These are phyloP conservation scores for Biscutella laevigata DNA, from an alignment of 441 rosid genomes.

Conservation along the genomic window DNA sequence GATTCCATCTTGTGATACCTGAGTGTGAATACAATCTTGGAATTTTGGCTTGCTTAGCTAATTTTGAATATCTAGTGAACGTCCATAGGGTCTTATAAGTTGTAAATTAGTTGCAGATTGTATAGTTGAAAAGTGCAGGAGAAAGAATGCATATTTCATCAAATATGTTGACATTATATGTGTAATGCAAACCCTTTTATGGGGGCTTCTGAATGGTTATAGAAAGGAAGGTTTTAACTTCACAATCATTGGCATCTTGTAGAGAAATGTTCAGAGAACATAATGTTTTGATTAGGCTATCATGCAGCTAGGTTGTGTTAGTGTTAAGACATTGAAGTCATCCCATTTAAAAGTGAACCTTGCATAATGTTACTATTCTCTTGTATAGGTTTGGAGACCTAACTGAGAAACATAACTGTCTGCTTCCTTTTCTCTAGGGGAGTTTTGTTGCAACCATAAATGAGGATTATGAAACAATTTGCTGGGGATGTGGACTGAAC, in stretches of 20 bases:
- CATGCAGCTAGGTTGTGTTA: constrained; percentile 4
- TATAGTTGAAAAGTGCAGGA: background rate
- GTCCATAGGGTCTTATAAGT: background rate
- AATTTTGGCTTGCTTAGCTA: background rate
- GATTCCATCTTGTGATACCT: background rate
- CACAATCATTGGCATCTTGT: background rate
- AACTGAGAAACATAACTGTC: background rate
- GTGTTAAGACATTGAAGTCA: constrained; percentile 6
- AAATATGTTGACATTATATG: background rate
- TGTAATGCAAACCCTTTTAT: background rate
- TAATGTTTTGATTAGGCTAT: background rate
- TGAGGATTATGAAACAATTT: constrained; percentile 50
- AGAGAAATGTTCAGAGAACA: background rate
- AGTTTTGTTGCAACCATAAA: constrained; percentile 36
- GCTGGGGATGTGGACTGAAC: constrained; percentile 92
- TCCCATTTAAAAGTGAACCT: background rate
- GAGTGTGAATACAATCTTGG: background rate
- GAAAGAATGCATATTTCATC: background rate
- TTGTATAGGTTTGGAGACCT: background rate
- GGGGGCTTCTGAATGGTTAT: background rate
- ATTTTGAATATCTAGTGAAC: background rate
- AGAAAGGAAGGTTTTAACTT: background rate
- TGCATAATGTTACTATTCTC: background rate
- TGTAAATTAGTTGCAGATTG: background rate
- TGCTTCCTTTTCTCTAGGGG: constrained; percentile 31